These are phyloP conservation scores for Elsinoe ampelina DNA, from an alignment of 2,329 filamentous ascomycete species.

Conservation along the genomic window DNA sequence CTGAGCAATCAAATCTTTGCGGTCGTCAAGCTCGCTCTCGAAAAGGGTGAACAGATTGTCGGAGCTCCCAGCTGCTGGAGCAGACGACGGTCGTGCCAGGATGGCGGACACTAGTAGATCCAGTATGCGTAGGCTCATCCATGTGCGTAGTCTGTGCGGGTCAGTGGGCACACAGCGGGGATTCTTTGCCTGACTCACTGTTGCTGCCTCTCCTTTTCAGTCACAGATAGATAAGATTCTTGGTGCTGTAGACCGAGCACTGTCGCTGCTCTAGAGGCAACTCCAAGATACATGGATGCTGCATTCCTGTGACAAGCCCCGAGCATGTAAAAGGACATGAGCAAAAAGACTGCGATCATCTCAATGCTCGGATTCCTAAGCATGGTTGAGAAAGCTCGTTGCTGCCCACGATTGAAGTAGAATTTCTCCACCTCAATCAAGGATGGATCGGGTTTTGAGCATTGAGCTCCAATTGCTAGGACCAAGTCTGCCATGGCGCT, in stretches of 20 bases:
- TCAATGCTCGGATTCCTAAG: constrained; percentile 46
- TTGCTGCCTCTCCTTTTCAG: constrained; percentile 15
- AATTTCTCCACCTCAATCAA: constrained; percentile 22
- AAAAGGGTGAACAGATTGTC: not conserved
- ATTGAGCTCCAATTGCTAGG: constrained; percentile 47
- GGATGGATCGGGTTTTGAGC: constrained; percentile 19
- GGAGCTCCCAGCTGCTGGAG: constrained; percentile 20
- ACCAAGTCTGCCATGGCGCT: constrained; percentile 36
- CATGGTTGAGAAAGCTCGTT: constrained; percentile 41
- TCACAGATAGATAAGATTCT: constrained; percentile 12
- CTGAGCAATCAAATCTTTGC: not conserved
- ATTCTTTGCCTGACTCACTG: constrained; percentile 8
- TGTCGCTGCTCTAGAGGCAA: constrained; percentile 49
- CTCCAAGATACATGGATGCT: constrained; percentile 55
- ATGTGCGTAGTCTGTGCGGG: constrained; percentile 31
- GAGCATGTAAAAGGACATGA: constrained; percentile 53
- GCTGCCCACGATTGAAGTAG: constrained; percentile 43
- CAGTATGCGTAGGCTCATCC: constrained; percentile 40
- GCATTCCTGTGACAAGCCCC: constrained; percentile 50
- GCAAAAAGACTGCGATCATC: constrained; percentile 43
- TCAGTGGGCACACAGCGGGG: not conserved
- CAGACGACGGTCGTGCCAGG: constrained; percentile 36
- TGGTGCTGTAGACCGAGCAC: constrained; percentile 46
- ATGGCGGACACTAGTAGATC: constrained; percentile 42
- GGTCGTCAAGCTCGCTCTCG: not conserved